Percentiles rank a stretch among this genome's conserved stretches.
These are phyloP conservation scores for Debaryomyces coudertii DNA, from an alignment of 1,139 yeast species.

Conservation along the genomic window DNA sequence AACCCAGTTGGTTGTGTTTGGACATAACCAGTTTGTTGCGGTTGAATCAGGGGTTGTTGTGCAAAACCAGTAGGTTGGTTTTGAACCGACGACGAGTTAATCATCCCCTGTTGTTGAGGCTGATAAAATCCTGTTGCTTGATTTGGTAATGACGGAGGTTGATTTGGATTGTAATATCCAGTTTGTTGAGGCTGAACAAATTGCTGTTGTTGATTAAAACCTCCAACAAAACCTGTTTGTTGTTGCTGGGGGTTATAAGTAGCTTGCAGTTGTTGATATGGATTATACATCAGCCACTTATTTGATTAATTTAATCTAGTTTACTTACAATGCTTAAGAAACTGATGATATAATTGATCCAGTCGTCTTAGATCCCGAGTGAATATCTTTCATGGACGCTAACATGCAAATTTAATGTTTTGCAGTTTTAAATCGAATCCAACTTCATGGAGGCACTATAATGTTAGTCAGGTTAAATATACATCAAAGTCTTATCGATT, in stretches of 20 bases:
- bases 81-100: constrained; percentile 19
- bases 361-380: constrained; percentile 6
- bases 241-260: constrained; percentile 39
- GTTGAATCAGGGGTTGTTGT: constrained; percentile 20
- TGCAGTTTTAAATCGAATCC: constrained; percentile 8
- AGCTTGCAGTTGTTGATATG: constrained; percentile 41
- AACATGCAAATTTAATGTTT: constrained; percentile 7
- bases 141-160: constrained; percentile 15
- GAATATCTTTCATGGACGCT: constrained; percentile 1
- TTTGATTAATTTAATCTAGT: constrained; percentile 9
- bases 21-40: constrained; percentile 38
- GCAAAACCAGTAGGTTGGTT: constrained; percentile 23
- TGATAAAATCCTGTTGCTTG: constrained; percentile 26
- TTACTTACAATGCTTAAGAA: constrained; percentile 1
- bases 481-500: no score
- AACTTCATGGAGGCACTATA: no score
- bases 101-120: constrained; percentile 21
- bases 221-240: constrained; percentile 29
- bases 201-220: constrained; percentile 25
- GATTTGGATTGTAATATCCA: constrained; percentile 11
- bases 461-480: no score
- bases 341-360: neutral
- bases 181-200: constrained; percentile 19
- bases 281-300: constrained; percentile 41
- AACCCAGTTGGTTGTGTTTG: constrained; percentile 46